phyloP scores from a whole-genome alignment of 2,329 filamentous ascomycete species.

The Talaromyces sp. region DNA sequence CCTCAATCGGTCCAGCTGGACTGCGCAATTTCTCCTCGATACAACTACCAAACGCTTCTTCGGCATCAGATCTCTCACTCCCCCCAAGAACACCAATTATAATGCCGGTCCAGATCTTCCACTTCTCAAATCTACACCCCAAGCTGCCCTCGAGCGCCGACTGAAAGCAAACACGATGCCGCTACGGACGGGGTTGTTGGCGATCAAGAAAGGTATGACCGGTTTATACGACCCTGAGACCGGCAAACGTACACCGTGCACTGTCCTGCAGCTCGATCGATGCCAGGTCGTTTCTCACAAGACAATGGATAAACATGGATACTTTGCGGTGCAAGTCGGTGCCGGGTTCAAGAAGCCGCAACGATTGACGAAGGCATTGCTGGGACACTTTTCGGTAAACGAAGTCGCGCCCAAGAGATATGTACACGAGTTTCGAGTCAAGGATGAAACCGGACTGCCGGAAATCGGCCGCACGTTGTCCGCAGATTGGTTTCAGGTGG shows the following conservation, averaged over 20 bases:
- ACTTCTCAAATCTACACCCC: constrained; percentile 54
- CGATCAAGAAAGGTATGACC: constrained; percentile 93
- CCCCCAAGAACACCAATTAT: constrained; percentile 52
- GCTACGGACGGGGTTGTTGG: constrained; percentile 75
- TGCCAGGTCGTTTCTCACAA: constrained; percentile 88
- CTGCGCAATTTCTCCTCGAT: constrained; percentile 25
- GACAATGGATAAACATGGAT: constrained; percentile 75
- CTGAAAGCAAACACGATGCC: constrained; percentile 52
- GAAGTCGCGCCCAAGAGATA: constrained; percentile 79
- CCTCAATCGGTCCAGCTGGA: constrained; percentile 28
- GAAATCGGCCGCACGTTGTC: constrained; percentile 71
- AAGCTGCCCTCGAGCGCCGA: constrained; percentile 60
- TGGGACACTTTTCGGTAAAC: constrained; percentile 83
- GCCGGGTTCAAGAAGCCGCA: constrained; percentile 67
- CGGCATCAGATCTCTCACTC: constrained; percentile 58
- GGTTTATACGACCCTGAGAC: constrained; percentile 76
- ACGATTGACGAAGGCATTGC: constrained; percentile 75
- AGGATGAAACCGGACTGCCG: constrained; percentile 67
- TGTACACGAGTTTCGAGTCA: constrained; percentile 84
- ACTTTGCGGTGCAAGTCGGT: constrained; percentile 91
- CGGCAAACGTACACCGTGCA: constrained; percentile 76
- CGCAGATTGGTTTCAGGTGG: constrained; percentile 87
- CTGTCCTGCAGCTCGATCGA: constrained; percentile 87
- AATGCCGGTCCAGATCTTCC: constrained; percentile 50
- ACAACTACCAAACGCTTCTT: constrained; percentile 37